These are phyloP conservation scores for Colletotrichum destructivum DNA, from an alignment of 2,329 filamentous ascomycete species.

Conservation along the genomic window DNA sequence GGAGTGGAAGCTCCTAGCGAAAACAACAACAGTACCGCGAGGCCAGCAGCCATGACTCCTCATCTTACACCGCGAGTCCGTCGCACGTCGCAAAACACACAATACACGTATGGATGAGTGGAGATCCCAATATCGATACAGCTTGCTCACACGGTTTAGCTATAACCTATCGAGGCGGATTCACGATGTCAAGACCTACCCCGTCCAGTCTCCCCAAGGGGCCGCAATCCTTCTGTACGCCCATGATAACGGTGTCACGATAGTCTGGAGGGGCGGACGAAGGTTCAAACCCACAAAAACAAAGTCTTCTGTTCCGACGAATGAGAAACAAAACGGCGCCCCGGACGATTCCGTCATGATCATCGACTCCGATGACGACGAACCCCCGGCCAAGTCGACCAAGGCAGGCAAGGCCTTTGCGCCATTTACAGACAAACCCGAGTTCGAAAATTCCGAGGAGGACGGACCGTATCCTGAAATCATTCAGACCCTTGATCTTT, in stretches of 20 bases:
- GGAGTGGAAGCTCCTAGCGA: not conserved
- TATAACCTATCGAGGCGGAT: conserved; percentile 73
- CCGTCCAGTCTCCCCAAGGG: conserved; percentile 73
- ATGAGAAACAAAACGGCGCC: conserved; percentile 67
- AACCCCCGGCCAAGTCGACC: conserved; percentile 54
- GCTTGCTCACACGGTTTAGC: conserved; percentile 53
- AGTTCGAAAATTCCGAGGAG: conserved; percentile 70
- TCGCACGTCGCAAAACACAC: conserved; percentile 64
- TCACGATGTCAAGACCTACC: conserved; percentile 73
- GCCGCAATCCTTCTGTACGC: conserved; percentile 75
- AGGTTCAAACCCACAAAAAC: conserved; percentile 67
- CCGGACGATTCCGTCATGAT: conserved; percentile 71
- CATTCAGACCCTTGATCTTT: conserved; percentile 73
- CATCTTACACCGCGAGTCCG: conserved; percentile 57
- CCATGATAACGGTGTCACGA: conserved; percentile 73
- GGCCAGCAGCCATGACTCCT: conserved; percentile 43
- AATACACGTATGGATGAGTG: conserved; percentile 60
- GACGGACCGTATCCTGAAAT: conserved; percentile 66
- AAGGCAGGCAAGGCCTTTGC: conserved; percentile 49
- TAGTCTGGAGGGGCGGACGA: conserved; percentile 75
- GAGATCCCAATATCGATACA: not conserved
- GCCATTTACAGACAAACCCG: conserved; percentile 66
- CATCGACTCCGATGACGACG: conserved; percentile 75
- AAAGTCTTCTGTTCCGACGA: conserved; percentile 47
- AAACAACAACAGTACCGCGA: conserved; percentile 13